Evolutionary conservation across 352 stramenopile genomes (phyloP).

Genomic region (Elongisporangium undulatum): DNA sequence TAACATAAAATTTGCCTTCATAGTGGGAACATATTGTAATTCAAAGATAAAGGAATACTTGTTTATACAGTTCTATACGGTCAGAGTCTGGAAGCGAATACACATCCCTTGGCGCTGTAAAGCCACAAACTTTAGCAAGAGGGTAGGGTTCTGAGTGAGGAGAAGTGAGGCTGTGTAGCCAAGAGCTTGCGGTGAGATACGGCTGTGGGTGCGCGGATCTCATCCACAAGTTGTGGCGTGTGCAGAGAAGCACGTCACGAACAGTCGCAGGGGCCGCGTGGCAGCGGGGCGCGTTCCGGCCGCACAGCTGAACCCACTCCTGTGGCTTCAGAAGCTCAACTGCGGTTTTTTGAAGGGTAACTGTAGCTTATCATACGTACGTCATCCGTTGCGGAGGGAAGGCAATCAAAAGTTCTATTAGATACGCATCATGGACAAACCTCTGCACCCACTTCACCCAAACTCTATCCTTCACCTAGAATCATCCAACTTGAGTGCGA

Average conservation of each 20-base stretch:
- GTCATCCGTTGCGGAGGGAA: too few relatives aligned
- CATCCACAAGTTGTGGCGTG: background rate
- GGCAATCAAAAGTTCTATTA: background rate
- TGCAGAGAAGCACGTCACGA: background rate
- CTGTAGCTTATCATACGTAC: too few relatives aligned
- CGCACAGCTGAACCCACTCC: background rate
- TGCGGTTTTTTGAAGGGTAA: too few relatives aligned
- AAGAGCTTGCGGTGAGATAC: background rate
- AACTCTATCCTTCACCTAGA: slow-evolving; percentile 1
- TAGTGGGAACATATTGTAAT: background rate
- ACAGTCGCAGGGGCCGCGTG: background rate
- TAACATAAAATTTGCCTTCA: background rate
- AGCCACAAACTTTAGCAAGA: background rate
- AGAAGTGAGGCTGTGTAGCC: background rate
- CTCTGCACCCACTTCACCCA: background rate
- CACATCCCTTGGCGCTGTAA: background rate
- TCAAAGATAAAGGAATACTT: background rate
- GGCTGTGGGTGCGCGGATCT: background rate
- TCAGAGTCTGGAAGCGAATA: background rate
- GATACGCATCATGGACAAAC: background rate
- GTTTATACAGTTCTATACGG: background rate
- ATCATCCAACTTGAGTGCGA: slow-evolving; percentile 34
- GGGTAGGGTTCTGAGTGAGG: background rate
- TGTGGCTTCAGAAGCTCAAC: background rate
- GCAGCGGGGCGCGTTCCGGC: background rate